phyloP scores from a whole-genome alignment of 2,329 filamentous ascomycete species.

The Curvularia lunata region DNA sequence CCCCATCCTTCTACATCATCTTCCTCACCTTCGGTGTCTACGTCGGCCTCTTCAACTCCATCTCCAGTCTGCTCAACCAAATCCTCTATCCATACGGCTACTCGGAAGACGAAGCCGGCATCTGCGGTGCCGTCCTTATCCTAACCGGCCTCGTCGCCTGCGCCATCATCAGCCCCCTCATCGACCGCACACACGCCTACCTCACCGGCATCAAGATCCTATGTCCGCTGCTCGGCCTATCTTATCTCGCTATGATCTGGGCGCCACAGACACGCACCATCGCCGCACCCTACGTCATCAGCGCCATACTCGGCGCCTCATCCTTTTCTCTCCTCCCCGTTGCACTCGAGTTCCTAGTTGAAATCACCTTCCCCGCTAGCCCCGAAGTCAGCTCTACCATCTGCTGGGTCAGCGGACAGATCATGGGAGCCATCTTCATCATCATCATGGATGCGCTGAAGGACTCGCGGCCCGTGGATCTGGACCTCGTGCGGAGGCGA shows the following conservation, averaged over 20 bases:
- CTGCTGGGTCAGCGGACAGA: constrained; percentile 85
- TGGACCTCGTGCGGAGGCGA: constrained; percentile 36
- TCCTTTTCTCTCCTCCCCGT: constrained; percentile 83
- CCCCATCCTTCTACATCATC: constrained; percentile 79
- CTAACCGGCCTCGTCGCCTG: constrained; percentile 81
- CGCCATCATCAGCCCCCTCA: constrained; percentile 78
- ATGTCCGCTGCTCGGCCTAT: constrained; percentile 74
- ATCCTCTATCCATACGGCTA: constrained; percentile 87
- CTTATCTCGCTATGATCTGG: constrained; percentile 81
- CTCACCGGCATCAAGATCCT: constrained; percentile 73
- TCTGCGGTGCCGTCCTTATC: constrained; percentile 88
- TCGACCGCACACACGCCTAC: constrained; percentile 85
- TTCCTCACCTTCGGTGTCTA: constrained; percentile 82
- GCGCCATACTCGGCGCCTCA: constrained; percentile 77
- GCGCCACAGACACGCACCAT: constrained; percentile 70
- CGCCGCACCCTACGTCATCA: constrained; percentile 74
- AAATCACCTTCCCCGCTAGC: constrained; percentile 84
- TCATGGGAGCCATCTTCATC: constrained; percentile 85
- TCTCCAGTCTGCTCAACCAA: constrained; percentile 87
- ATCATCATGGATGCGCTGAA: constrained; percentile 79
- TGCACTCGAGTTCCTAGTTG: constrained; percentile 83
- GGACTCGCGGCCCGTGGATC: constrained; percentile 36
- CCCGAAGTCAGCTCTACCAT: constrained; percentile 85
- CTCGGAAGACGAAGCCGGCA: constrained; percentile 81
- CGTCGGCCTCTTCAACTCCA: constrained; percentile 91